A percentile compares a stretch with the other conserved stretches of the same genome.
phyloP scores from a whole-genome alignment of 176 grass and related monocot genomes.

The Bothriochloa decipiens region DNA sequence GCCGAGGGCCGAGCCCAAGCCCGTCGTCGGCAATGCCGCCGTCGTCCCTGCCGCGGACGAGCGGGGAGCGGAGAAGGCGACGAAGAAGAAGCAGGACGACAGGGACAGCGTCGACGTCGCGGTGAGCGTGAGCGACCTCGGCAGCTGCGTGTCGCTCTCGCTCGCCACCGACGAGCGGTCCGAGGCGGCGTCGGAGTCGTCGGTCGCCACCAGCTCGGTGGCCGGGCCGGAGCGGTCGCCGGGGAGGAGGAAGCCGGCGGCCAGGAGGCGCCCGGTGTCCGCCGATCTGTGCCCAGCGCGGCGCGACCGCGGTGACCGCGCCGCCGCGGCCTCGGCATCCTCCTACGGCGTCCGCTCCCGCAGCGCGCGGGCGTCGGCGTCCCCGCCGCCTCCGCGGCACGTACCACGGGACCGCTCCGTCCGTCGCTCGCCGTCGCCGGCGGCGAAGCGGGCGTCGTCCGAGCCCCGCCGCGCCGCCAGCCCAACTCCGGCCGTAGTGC shows the following conservation, averaged over 20 bases:
- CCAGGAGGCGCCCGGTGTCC: constrained; percentile 61
- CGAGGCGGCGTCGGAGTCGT: constrained; percentile 53
- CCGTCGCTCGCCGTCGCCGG: constrained; percentile 68
- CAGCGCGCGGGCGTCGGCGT: constrained; percentile 58
- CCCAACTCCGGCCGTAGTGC: neutral
- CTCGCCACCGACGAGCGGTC: constrained; percentile 48
- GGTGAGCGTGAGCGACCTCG: constrained; percentile 43
- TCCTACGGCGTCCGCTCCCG: constrained; percentile 57
- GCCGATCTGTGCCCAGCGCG: constrained; percentile 50
- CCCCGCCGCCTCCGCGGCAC: constrained; percentile 46
- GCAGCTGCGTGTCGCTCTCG: constrained; percentile 53
- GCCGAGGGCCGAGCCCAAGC: constrained; percentile 14
- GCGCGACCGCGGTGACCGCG: constrained; percentile 35
- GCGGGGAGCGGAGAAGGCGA: constrained; percentile 23
- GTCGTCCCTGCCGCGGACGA: constrained; percentile 28
- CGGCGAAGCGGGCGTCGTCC: constrained; percentile 40
- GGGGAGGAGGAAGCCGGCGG: constrained; percentile 34
- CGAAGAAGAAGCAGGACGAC: constrained; percentile 27
- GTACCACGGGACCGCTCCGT: constrained; percentile 64
- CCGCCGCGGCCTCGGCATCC: neutral
- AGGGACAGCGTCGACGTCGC: constrained; percentile 16
- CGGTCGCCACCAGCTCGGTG: constrained; percentile 45
- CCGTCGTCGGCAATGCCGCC: constrained; percentile 32
- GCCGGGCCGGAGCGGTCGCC: constrained; percentile 47
- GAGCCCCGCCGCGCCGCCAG: constrained; percentile 43